A percentile compares a stretch with the other conserved stretches of the same genome.
Conservation (phyloP, 1,284 basidiomycete genomes). For the Ustilago cynodontis region DNA sequence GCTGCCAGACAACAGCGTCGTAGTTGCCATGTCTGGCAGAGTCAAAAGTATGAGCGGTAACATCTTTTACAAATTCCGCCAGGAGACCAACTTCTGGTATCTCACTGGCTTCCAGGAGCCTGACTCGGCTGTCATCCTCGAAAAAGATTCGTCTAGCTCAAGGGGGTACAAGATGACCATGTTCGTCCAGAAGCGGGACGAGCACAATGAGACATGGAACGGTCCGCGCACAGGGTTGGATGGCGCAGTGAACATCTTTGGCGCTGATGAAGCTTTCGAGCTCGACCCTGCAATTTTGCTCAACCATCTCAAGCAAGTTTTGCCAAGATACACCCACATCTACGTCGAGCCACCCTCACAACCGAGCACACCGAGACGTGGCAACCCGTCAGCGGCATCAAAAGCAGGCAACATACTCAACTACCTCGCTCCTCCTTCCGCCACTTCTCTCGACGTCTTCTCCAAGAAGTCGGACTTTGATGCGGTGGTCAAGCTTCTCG, state of each 20-base stretch:
- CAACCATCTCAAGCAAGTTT: slow-evolving; percentile 52
- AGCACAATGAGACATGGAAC: slow-evolving; percentile 89
- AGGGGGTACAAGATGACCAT: slow-evolving; percentile 89
- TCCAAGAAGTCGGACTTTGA: slow-evolving; percentile 67
- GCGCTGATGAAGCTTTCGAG: slow-evolving; percentile 62
- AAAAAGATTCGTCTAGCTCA: slow-evolving; percentile 70
- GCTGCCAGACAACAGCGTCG: slow-evolving; percentile 82
- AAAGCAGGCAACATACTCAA: slow-evolving; percentile 58
- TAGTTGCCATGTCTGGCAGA: slow-evolving; percentile 83
- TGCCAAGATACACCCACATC: slow-evolving; percentile 58
- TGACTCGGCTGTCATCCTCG: slow-evolving; percentile 81
- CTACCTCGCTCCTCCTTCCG: slow-evolving; percentile 63
- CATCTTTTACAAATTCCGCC: slow-evolving; percentile 80
- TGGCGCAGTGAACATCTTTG: slow-evolving; percentile 65
- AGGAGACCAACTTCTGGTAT: slow-evolving; percentile 72
- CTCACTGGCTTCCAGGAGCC: slow-evolving; percentile 87
- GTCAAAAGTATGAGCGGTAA: slow-evolving; percentile 80
- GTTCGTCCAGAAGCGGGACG: slow-evolving; percentile 82
- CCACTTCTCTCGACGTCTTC: slow-evolving; percentile 62
- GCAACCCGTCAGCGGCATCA: slow-evolving; percentile 8
- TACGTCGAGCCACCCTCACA: slow-evolving; percentile 64
- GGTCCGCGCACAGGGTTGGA: slow-evolving; percentile 76
- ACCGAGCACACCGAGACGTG: slow-evolving; percentile 56
- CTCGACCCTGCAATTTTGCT: slow-evolving; percentile 60
- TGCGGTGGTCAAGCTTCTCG: slow-evolving; percentile 58